Conservation (phyloP, 352 stramenopile species). For the Elongisporangium senticosum region DNA sequence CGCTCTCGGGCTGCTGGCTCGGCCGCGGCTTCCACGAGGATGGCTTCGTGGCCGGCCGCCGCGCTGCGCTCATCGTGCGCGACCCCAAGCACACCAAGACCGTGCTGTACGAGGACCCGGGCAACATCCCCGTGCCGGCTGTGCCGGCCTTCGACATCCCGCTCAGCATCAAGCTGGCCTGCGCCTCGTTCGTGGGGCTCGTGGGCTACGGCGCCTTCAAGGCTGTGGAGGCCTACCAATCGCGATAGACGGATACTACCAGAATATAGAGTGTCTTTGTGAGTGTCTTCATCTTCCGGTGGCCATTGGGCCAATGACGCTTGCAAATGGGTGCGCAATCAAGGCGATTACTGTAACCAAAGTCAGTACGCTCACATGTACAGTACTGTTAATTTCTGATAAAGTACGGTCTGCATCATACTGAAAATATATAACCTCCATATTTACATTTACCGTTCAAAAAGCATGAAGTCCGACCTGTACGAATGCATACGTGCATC, state of each 20-base stretch:
- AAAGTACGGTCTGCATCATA: too few relatives aligned
- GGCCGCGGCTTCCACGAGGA: slow-evolving; percentile 85
- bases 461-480: too few relatives aligned
- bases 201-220: slow-evolving; percentile 62
- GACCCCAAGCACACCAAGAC: slow-evolving; percentile 70
- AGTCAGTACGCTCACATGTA: not conserved
- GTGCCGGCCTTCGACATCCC: slow-evolving; percentile 74
- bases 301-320: too few relatives aligned
- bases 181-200: slow-evolving; percentile 42
- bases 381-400: too few relatives aligned
- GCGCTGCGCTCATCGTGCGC: slow-evolving; percentile 70
- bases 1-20: slow-evolving; percentile 75
- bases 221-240: slow-evolving; percentile 24
- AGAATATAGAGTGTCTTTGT: not conserved
- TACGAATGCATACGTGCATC: not conserved
- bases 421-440: too few relatives aligned
- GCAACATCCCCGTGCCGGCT: slow-evolving; percentile 64
- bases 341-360: not conserved
- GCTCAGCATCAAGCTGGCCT: slow-evolving; percentile 55
- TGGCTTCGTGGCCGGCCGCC: slow-evolving; percentile 78
- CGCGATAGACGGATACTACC: not conserved
- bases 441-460: too few relatives aligned
- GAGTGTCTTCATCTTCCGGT: not conserved
- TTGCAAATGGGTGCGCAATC: not conserved
- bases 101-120: slow-evolving; percentile 75